A percentile compares a stretch with the other conserved stretches of the same genome.
Conservation (phyloP, 176 grass and related monocot genomes). For the Ensete ventricosum region DNA sequence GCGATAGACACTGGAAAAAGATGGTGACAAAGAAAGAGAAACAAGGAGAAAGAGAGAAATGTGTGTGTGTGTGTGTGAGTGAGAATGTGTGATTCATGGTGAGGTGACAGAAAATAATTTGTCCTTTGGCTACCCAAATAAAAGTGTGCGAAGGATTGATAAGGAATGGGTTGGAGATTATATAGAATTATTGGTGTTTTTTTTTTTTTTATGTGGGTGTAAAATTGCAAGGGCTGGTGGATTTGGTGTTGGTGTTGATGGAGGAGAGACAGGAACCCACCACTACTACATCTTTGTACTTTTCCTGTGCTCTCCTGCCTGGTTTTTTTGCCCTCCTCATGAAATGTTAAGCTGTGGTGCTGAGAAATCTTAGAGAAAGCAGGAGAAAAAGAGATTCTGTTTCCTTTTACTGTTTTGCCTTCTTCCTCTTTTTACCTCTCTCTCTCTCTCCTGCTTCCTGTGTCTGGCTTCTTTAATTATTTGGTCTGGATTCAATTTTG, state of each 20-base stretch:
- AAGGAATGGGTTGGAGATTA: too few relatives aligned
- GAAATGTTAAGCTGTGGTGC: background rate
- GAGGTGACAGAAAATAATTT: too few relatives aligned
- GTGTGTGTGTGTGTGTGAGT: too few relatives aligned
- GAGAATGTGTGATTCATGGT: too few relatives aligned
- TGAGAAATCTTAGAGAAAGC: background rate
- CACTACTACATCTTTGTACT: background rate
- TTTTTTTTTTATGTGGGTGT: too few relatives aligned
- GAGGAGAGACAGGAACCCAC: background rate
- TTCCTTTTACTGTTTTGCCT: background rate
- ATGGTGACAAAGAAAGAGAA: background rate
- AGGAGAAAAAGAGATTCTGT: background rate
- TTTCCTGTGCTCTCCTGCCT: background rate
- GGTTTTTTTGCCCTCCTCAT: background rate
- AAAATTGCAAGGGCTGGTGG: background rate
- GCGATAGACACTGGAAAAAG: background rate
- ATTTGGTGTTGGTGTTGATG: background rate
- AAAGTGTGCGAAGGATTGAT: too few relatives aligned
- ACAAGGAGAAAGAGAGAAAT: background rate
- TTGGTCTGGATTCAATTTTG: too few relatives aligned
- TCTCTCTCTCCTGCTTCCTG: too few relatives aligned
- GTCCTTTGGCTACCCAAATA: too few relatives aligned
- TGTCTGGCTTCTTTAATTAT: too few relatives aligned
- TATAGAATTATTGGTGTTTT: too few relatives aligned
- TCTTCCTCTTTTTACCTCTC: too few relatives aligned